Evolutionary conservation across 345 rosid genomes (phyloP).

Genomic region (Litchi chinensis): DNA sequence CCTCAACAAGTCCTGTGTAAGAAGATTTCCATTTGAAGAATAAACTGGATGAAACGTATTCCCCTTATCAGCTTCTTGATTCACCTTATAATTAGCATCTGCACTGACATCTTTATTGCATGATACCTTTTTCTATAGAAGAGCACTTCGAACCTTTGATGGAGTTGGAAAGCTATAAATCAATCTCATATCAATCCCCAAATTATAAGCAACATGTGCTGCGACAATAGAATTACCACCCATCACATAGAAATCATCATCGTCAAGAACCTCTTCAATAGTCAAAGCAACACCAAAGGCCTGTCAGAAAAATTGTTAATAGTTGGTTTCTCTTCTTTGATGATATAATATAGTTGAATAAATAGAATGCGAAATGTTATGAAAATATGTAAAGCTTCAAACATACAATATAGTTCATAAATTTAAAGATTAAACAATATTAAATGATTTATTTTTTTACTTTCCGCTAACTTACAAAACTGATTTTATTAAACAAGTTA

Average conservation of each 20-base stretch:
- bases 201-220: too few species aligned
- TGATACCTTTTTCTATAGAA: too few species aligned
- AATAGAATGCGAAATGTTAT: background rate
- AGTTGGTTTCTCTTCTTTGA: background rate
- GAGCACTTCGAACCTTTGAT: too few species aligned
- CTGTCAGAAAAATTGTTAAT: constrained; percentile 40
- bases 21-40: constrained; percentile 28
- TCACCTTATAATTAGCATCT: constrained; percentile 31
- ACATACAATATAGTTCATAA: background rate
- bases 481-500: background rate
- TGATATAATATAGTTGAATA: background rate
- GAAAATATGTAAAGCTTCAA: background rate
- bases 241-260: too few species aligned
- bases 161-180: too few species aligned
- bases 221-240: too few species aligned
- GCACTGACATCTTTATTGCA: constrained; percentile 20
- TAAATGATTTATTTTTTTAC: background rate
- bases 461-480: background rate
- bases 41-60: constrained; percentile 27
- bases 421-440: background rate
- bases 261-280: constrained; percentile 56
- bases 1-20: constrained; percentile 28
- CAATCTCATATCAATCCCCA: too few species aligned
- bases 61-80: constrained; percentile 33
- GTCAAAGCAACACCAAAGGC: constrained; percentile 72